Conservation (phyloP, 139 green algal genomes). For the Nannochloris sp. region DNA sequence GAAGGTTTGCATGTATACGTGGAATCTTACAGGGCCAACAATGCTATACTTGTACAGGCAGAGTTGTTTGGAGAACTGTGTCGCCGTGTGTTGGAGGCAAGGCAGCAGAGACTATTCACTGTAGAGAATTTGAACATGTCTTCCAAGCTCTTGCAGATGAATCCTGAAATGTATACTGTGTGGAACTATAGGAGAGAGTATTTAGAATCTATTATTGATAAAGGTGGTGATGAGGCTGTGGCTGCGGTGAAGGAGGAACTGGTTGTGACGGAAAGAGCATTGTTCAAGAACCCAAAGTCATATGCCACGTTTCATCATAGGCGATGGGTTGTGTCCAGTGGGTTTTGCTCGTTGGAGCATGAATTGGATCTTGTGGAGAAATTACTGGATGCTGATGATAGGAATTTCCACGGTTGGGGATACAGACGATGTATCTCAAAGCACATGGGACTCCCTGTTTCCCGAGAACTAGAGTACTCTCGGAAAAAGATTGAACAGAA, state of each 20-base stretch:
- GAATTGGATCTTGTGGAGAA: slow-evolving; percentile 46
- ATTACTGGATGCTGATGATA: slow-evolving; percentile 71
- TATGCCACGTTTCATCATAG: slow-evolving; percentile 93
- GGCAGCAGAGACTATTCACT: slow-evolving; percentile 11
- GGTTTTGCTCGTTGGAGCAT: slow-evolving; percentile 36
- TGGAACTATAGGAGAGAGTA: slow-evolving; percentile 83
- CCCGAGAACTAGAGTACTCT: slow-evolving; percentile 61
- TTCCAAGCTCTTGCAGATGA: slow-evolving; percentile 59
- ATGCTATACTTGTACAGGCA: slow-evolving; percentile 17
- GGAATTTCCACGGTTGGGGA: slow-evolving; percentile 94
- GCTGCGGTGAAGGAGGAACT: slow-evolving; percentile 42
- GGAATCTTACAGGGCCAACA: not conserved
- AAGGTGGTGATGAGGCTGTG: slow-evolving; percentile 35
- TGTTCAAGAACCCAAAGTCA: slow-evolving; percentile 84
- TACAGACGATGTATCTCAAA: slow-evolving; percentile 70
- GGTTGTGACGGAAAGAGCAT: slow-evolving; percentile 37
- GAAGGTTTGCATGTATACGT: not conserved
- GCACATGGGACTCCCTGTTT: slow-evolving; percentile 33
- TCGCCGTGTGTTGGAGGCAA: slow-evolving; percentile 38
- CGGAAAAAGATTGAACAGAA: slow-evolving; percentile 79
- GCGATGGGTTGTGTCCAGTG: slow-evolving; percentile 63
- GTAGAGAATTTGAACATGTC: slow-evolving; percentile 24
- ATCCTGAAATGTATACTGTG: slow-evolving; percentile 84
- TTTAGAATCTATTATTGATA: slow-evolving; percentile 25
- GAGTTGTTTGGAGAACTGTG: slow-evolving; percentile 32